Conservation (phyloP, 768 basidiomycete genomes). For the Pulveroboletus ravenelii region DNA sequence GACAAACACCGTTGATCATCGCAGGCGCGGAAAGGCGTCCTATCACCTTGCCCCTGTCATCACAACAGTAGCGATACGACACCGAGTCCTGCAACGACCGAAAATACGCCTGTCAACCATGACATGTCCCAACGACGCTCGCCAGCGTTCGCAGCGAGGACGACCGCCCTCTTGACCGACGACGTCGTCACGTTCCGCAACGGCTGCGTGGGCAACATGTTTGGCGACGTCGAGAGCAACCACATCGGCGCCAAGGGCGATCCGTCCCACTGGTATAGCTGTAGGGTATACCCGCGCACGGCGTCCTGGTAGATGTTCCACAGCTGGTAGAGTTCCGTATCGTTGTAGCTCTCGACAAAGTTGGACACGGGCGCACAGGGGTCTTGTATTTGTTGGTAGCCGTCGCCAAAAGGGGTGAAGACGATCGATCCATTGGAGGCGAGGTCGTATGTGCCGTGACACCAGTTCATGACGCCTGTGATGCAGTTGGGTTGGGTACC, state of each 20-base stretch:
- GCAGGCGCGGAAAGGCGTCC: background rate
- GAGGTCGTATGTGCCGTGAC: slow-evolving; percentile 74
- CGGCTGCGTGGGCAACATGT: slow-evolving; percentile 75
- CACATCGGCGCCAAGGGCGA: slow-evolving; percentile 67
- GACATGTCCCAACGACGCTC: slow-evolving; percentile 20
- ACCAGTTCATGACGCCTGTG: slow-evolving; percentile 83
- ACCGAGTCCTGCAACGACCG: slow-evolving; percentile 17
- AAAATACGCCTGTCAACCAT: slow-evolving; percentile 8
- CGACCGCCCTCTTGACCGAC: slow-evolving; percentile 4
- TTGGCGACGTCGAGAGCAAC: slow-evolving; percentile 64
- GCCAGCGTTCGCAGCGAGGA: slow-evolving; percentile 21
- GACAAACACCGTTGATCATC: background rate
- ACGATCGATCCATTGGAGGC: slow-evolving; percentile 76
- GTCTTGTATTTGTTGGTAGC: slow-evolving; percentile 92
- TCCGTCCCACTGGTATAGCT: slow-evolving; percentile 77
- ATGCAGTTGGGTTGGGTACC: slow-evolving; percentile 86
- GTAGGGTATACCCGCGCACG: slow-evolving; percentile 58
- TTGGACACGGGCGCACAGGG: slow-evolving; percentile 87
- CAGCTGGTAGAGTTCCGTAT: slow-evolving; percentile 54
- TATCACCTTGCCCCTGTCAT: background rate
- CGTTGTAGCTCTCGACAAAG: slow-evolving; percentile 80
- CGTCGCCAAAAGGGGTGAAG: slow-evolving; percentile 74
- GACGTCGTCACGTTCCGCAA: slow-evolving; percentile 52
- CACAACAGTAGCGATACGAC: slow-evolving; percentile 24
- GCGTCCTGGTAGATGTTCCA: slow-evolving; percentile 78